Evolutionary conservation across 768 basidiomycete species (phyloP).

Genomic region (Cyclocybe cylindracea): DNA sequence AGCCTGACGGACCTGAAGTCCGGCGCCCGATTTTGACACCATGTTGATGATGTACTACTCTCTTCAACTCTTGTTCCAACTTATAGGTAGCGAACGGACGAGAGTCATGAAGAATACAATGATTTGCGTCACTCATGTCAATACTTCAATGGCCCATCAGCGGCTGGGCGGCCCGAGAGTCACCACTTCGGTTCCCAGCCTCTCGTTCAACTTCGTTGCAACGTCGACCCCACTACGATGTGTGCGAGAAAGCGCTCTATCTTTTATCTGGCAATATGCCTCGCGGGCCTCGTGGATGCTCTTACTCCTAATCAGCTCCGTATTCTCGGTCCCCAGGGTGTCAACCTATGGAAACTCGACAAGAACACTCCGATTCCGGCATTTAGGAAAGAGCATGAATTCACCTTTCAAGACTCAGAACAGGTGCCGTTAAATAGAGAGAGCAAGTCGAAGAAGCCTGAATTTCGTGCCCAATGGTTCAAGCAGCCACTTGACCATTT

Average conservation of each 20-base stretch:
- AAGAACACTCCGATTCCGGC: constrained; percentile 15
- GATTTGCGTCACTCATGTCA: too few relatives aligned
- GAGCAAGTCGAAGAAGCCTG: constrained; percentile 13
- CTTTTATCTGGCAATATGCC: constrained; percentile 5
- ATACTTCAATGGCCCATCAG: too few relatives aligned
- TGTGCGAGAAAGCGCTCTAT: not conserved
- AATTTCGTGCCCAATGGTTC: constrained; percentile 70
- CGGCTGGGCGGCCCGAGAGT: too few relatives aligned
- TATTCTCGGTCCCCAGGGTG: constrained; percentile 52
- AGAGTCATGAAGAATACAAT: too few relatives aligned
- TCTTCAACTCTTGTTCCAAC: too few relatives aligned
- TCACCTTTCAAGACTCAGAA: not conserved
- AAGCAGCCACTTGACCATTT: constrained; percentile 88
- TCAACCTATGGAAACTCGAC: constrained; percentile 66
- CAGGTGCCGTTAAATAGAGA: constrained; percentile 2
- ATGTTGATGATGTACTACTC: too few relatives aligned
- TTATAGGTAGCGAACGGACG: too few relatives aligned
- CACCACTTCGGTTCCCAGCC: too few relatives aligned
- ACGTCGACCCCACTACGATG: too few relatives aligned
- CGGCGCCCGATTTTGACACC: too few relatives aligned
- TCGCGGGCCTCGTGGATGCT: constrained; percentile 1
- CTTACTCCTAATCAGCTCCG: constrained; percentile 16
- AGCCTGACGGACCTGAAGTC: too few relatives aligned
- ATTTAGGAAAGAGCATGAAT: constrained; percentile 10
- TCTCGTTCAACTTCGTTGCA: too few relatives aligned